Percentiles rank a stretch among this genome's conserved stretches.
phyloP scores from a whole-genome alignment of 2,329 filamentous ascomycete species.

The Botrytis squamosa region DNA sequence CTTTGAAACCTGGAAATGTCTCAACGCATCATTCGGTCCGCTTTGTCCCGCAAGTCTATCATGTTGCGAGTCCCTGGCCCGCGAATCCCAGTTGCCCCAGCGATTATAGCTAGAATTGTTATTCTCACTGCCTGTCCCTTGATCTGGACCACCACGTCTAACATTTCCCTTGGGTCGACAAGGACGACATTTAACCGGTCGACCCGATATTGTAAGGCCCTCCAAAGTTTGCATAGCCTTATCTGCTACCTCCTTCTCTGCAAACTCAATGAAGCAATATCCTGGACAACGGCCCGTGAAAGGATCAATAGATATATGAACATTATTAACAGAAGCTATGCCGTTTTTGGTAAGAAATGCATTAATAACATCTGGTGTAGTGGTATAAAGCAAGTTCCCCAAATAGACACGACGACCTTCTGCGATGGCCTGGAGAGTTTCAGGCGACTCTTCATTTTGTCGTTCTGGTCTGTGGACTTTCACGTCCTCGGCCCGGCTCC shows the following conservation, averaged over 20 bases:
- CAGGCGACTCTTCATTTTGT: neutral
- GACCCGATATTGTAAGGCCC: neutral
- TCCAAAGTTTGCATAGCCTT: neutral
- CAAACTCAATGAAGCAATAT: slow-evolving; percentile 13
- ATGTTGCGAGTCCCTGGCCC: neutral
- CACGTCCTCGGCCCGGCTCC: neutral
- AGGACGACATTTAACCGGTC: slow-evolving; percentile 1
- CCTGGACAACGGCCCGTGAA: slow-evolving; percentile 1
- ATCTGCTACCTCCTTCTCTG: neutral
- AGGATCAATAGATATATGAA: slow-evolving; percentile 1
- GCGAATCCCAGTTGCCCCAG: neutral
- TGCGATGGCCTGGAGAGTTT: neutral
- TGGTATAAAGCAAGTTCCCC: slow-evolving; percentile 1
- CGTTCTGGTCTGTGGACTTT: neutral
- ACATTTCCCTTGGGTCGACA: neutral
- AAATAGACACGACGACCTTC: slow-evolving; percentile 13
- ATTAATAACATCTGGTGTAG: neutral
- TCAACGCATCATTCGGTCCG: neutral
- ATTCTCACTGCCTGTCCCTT: neutral
- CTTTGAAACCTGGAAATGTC: neutral
- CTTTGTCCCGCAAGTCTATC: neutral
- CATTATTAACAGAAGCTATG: neutral
- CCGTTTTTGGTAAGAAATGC: neutral
- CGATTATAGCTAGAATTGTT: neutral
- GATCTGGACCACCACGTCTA: neutral